A percentile compares a stretch with the other conserved stretches of the same genome.
Conservation (phyloP, 1,284 basidiomycete species). For the Peniophora sp. region DNA sequence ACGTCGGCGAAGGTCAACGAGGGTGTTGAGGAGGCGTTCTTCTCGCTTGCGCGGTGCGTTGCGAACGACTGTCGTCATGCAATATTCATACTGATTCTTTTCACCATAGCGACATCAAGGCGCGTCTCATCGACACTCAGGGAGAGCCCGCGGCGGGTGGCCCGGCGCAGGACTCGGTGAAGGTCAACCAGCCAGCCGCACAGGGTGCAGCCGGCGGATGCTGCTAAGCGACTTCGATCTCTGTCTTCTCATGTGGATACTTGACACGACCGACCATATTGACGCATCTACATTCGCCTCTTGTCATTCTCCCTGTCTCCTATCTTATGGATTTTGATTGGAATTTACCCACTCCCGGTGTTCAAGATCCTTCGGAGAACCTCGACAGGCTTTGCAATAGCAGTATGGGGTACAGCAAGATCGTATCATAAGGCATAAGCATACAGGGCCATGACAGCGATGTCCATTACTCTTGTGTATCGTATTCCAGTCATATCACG, state of each 20-base stretch:
- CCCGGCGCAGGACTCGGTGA: constrained; percentile 44
- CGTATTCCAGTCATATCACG: no score
- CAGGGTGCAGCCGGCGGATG: constrained; percentile 16
- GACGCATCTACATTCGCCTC: not conserved
- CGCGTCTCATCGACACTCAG: constrained; percentile 92
- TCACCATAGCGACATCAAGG: constrained; percentile 82
- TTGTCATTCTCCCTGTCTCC: not conserved
- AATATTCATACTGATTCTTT: not conserved
- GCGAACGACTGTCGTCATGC: not conserved
- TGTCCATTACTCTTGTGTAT: no score
- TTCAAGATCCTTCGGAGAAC: no score
- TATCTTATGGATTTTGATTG: not conserved
- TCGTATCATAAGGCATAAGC: no score
- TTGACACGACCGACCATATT: not conserved
- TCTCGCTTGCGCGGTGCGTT: constrained; percentile 85
- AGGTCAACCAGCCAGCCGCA: constrained; percentile 52
- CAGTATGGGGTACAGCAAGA: no score
- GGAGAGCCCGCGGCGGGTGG: constrained; percentile 49
- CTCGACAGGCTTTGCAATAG: no score
- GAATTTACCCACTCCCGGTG: not conserved
- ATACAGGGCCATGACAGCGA: no score
- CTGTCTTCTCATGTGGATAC: not conserved
- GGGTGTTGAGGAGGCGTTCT: constrained; percentile 98
- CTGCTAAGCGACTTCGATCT: not conserved
- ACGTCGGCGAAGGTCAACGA: constrained; percentile 97